These are phyloP conservation scores for Pythium pyrilobum DNA, from an alignment of 352 stramenopile species.

Conservation along the genomic window DNA sequence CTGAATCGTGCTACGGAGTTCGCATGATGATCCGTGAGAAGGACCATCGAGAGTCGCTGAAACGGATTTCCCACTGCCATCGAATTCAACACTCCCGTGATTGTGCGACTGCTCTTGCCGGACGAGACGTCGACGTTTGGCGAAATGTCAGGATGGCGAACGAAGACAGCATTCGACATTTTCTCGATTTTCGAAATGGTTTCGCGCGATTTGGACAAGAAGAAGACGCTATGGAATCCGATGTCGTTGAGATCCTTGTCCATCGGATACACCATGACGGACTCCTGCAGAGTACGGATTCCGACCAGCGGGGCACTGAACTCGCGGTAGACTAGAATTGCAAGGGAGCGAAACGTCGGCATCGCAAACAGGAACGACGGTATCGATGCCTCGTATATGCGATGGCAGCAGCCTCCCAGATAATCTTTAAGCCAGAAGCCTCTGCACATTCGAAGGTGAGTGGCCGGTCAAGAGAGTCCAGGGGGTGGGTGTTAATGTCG, in stretches of 20 bases:
- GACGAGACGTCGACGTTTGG: slow-evolving; percentile 25
- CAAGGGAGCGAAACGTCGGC: slow-evolving; percentile 40
- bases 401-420: slow-evolving; percentile 43
- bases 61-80: slow-evolving; percentile 18
- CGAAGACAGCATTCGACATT: slow-evolving; percentile 36
- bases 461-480: not conserved
- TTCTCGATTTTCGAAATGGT: slow-evolving; percentile 53
- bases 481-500: not conserved
- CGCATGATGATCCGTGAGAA: slow-evolving; percentile 1
- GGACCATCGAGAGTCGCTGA: slow-evolving; percentile 23
- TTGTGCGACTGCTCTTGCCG: slow-evolving; percentile 31
- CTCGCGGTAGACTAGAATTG: slow-evolving; percentile 60
- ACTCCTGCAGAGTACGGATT: slow-evolving; percentile 48
- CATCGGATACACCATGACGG: slow-evolving; percentile 42
- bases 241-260: slow-evolving; percentile 38
- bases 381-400: slow-evolving; percentile 51
- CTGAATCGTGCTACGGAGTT: not conserved
- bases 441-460: slow-evolving; percentile 7
- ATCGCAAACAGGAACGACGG: slow-evolving; percentile 49
- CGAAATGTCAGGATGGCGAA: slow-evolving; percentile 43
- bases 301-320: slow-evolving; percentile 51
- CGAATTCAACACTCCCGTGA: slow-evolving; percentile 26
- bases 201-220: slow-evolving; percentile 45
- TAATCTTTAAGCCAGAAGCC: slow-evolving; percentile 65
- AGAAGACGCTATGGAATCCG: slow-evolving; percentile 57